These are phyloP conservation scores for Babesia ovis DNA, from an alignment of 169 alveolate species.

Conservation along the genomic window DNA sequence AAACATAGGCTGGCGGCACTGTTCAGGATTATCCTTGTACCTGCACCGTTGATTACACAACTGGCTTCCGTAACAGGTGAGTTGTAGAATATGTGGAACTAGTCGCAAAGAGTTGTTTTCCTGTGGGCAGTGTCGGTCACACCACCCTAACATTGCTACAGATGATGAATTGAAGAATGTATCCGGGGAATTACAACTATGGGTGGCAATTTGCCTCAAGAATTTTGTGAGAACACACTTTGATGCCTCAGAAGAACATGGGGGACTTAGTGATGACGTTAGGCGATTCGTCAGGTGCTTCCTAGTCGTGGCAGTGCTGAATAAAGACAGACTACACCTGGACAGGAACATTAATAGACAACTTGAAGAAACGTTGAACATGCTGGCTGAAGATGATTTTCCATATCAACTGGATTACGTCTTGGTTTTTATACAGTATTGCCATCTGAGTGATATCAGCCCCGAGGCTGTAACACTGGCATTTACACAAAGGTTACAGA, in stretches of 20 bases:
- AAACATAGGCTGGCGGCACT: conserved; percentile 31
- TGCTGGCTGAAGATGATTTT: conserved; percentile 53
- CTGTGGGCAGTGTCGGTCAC: neutral
- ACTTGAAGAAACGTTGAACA: conserved; percentile 49
- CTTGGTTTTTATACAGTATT: conserved; percentile 35
- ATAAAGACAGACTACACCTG: conserved; percentile 29
- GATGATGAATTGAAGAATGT: conserved; percentile 63
- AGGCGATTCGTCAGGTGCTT: conserved; percentile 36
- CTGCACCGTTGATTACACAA: conserved; percentile 21
- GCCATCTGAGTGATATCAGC: conserved; percentile 61
- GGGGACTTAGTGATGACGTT: conserved; percentile 55
- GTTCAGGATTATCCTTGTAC: conserved; percentile 44
- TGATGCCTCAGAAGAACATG: conserved; percentile 59
- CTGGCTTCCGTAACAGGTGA: conserved; percentile 10
- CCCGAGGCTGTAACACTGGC: conserved; percentile 22
- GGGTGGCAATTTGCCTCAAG: conserved; percentile 67
- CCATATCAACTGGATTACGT: conserved; percentile 59
- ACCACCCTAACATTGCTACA: neutral
- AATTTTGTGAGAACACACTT: conserved; percentile 37
- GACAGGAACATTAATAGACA: conserved; percentile 36
- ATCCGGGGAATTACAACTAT: conserved; percentile 48
- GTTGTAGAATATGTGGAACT: too few species aligned
- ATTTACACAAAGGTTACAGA: conserved; percentile 45
- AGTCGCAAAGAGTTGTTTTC: too few species aligned
- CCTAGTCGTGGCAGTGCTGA: conserved; percentile 46